Evolutionary conservation across 768 basidiomycete genomes (phyloP).

Genomic region (Imleria badia): DNA sequence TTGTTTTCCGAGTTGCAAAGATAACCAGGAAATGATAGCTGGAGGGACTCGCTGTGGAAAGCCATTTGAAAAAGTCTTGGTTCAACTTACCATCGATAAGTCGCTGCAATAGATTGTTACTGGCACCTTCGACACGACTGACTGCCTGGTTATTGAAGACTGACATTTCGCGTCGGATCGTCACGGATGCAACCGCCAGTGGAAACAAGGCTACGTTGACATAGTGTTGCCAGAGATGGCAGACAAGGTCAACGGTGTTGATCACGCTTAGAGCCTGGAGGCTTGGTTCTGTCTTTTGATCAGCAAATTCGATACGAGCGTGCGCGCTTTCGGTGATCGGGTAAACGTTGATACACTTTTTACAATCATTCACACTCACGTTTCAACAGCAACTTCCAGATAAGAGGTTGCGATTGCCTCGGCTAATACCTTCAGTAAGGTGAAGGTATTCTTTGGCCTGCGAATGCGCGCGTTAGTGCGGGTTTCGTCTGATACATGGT

Average conservation of each 20-base stretch:
- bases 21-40: conserved; percentile 78
- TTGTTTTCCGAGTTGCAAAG: conserved; percentile 79
- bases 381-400: conserved; percentile 89
- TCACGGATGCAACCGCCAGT: conserved; percentile 80
- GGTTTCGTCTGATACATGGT: neutral
- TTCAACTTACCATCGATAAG: conserved; percentile 70
- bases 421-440: conserved; percentile 78
- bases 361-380: conserved; percentile 52
- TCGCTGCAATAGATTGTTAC: conserved; percentile 78
- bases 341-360: neutral
- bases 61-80: neutral
- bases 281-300: conserved; percentile 79
- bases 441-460: conserved; percentile 88
- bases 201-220: conserved; percentile 88
- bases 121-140: conserved; percentile 78
- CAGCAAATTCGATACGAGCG: conserved; percentile 67
- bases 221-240: conserved; percentile 97
- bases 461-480: conserved; percentile 5
- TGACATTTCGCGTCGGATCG: conserved; percentile 87
- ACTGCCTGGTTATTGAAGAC: conserved; percentile 89
- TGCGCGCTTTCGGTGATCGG: conserved; percentile 52
- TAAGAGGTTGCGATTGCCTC: conserved; percentile 84
- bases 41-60: neutral
- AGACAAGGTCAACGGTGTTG: conserved; percentile 77
- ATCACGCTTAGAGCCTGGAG: conserved; percentile 66